Percentiles rank a stretch among this genome's conserved stretches.
Conservation (phyloP, 208 protist genomes). For the Wallacemonas sp. region DNA sequence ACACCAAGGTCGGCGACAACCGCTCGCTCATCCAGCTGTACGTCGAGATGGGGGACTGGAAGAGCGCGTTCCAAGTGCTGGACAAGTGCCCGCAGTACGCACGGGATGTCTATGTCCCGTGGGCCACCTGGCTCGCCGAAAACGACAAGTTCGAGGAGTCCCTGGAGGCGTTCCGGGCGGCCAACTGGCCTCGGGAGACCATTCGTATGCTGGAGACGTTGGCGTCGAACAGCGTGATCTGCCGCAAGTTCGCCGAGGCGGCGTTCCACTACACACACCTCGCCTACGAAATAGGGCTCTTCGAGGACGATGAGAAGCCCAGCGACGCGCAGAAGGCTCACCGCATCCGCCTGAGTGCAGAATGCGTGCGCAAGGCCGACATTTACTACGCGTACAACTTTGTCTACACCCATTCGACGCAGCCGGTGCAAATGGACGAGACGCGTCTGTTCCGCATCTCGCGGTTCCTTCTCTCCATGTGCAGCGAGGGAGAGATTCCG, state of each 20-base stretch:
- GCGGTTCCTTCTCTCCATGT: constrained; percentile 78
- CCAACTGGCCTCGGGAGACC: constrained; percentile 89
- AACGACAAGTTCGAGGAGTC: constrained; percentile 96
- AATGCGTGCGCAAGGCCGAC: constrained; percentile 79
- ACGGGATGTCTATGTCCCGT: constrained; percentile 95
- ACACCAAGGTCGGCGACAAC: constrained; percentile 89
- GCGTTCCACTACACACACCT: constrained; percentile 93
- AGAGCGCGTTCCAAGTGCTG: constrained; percentile 85
- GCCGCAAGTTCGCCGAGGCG: constrained; percentile 88
- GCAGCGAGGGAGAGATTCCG: constrained; percentile 58
- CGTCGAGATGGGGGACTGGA: constrained; percentile 90
- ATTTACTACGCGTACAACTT: constrained; percentile 93
- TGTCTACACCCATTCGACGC: constrained; percentile 85
- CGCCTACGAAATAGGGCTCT: constrained; percentile 73
- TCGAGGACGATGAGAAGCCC: constrained; percentile 60
- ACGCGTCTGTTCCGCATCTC: constrained; percentile 86
- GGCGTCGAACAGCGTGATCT: constrained; percentile 91
- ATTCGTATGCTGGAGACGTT: constrained; percentile 92
- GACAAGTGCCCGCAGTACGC: constrained; percentile 78
- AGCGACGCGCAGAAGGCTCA: constrained; percentile 51
- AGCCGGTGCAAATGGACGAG: constrained; percentile 88
- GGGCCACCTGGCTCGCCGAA: constrained; percentile 95
- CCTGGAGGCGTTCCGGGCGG: constrained; percentile 89
- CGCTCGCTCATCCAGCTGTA: constrained; percentile 86
- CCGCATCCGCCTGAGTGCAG: constrained; percentile 74